Evolutionary conservation across 2,329 filamentous ascomycete genomes (phyloP).

Genomic region (Beauveria rudraprayagi): DNA sequence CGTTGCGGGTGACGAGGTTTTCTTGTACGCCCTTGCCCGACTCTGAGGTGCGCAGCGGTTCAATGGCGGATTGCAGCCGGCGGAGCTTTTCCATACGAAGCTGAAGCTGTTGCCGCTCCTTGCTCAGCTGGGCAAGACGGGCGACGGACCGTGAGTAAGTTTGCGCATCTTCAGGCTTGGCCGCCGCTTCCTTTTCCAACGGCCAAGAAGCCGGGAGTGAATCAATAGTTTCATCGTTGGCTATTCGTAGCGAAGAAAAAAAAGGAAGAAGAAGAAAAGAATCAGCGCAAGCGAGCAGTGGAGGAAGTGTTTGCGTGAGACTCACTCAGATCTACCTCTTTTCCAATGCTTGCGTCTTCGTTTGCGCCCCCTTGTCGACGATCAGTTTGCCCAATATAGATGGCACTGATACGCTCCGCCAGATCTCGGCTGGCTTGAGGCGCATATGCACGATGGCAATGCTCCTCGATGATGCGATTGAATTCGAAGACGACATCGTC

Average conservation of each 20-base stretch:
- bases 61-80: slow-evolving; percentile 41
- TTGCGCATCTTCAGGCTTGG: slow-evolving; percentile 37
- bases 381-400: slow-evolving; percentile 47
- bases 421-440: slow-evolving; percentile 63
- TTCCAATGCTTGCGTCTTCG: slow-evolving; percentile 28
- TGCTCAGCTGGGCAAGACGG: slow-evolving; percentile 41
- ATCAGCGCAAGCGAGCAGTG: neutral
- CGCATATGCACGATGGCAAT: slow-evolving; percentile 57
- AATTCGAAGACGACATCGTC: slow-evolving; percentile 51
- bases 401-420: slow-evolving; percentile 61
- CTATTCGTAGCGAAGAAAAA: slow-evolving; percentile 19
- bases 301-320: neutral
- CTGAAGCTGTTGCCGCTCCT: slow-evolving; percentile 24
- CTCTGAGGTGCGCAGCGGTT: slow-evolving; percentile 27
- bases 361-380: slow-evolving; percentile 28
- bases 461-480: slow-evolving; percentile 56
- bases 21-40: slow-evolving; percentile 44
- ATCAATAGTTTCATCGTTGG: slow-evolving; percentile 34
- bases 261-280: neutral
- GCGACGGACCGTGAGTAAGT: slow-evolving; percentile 44
- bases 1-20: slow-evolving; percentile 58
- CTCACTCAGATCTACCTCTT: slow-evolving; percentile 39
- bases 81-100: slow-evolving; percentile 39
- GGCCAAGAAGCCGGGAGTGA: slow-evolving; percentile 41
- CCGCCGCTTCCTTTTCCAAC: slow-evolving; percentile 26